These are phyloP conservation scores for Colletotrichum noveboracense DNA, from an alignment of 2,329 filamentous ascomycete genomes.

Conservation along the genomic window DNA sequence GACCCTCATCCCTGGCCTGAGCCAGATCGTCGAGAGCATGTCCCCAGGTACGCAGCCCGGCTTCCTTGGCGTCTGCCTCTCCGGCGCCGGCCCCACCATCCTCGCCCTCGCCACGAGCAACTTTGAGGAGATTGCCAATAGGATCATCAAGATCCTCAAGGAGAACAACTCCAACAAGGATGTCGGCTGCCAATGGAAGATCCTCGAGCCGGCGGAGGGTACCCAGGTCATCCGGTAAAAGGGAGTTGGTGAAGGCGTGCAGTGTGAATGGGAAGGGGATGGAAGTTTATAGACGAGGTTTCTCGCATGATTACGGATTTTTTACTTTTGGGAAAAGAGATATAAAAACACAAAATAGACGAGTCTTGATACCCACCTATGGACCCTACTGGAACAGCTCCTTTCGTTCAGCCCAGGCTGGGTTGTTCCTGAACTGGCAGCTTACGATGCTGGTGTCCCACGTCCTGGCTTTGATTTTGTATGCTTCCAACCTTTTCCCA, in stretches of 20 bases:
- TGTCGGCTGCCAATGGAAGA: slow-evolving; percentile 84
- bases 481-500: background rate
- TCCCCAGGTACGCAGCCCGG: slow-evolving; percentile 87
- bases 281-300: background rate
- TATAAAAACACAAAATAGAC: background rate
- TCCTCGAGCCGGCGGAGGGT: slow-evolving; percentile 87
- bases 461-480: background rate
- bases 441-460: background rate
- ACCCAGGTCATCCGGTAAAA: slow-evolving; percentile 45
- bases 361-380: slow-evolving; percentile 3
- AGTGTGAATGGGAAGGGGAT: background rate
- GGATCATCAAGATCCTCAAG: slow-evolving; percentile 78
- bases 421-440: background rate
- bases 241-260: background rate
- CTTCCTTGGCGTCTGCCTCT: slow-evolving; percentile 91
- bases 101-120: slow-evolving; percentile 89
- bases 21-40: slow-evolving; percentile 89
- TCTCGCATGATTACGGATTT: background rate
- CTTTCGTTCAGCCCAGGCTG: background rate
- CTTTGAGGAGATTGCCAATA: slow-evolving; percentile 84
- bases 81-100: slow-evolving; percentile 93
- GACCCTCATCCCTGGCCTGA: slow-evolving; percentile 87
- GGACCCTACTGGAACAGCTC: background rate
- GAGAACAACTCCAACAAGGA: slow-evolving; percentile 59
- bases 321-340: background rate